A percentile compares a stretch with the other conserved stretches of the same genome.
Conservation (phyloP, 2,329 filamentous ascomycete genomes). For the Cryphonectria carpinicola region DNA sequence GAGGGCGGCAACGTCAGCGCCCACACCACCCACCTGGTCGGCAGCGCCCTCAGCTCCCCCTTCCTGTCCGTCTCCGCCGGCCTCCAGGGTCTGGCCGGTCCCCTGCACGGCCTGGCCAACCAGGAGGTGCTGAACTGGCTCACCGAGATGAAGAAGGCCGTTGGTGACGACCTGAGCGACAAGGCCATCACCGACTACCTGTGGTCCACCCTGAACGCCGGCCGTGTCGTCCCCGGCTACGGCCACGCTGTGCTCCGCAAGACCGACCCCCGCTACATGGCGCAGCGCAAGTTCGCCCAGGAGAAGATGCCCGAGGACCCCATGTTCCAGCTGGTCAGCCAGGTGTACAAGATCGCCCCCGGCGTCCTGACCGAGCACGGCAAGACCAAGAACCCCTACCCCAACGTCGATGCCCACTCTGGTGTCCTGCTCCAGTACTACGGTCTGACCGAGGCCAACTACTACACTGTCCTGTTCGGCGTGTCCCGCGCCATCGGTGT, state of each 20-base stretch:
- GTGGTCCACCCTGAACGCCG: slow-evolving; percentile 93
- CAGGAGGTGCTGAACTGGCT: slow-evolving; percentile 99
- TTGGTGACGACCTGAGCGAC: slow-evolving; percentile 95
- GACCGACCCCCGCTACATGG: slow-evolving; percentile 98
- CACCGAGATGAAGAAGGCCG: slow-evolving; percentile 94
- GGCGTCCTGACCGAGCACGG: slow-evolving; percentile 96
- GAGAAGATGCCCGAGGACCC: slow-evolving; percentile 93
- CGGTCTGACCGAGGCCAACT: slow-evolving; percentile 97
- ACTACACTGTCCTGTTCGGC: slow-evolving; percentile 99
- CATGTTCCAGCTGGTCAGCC: slow-evolving; percentile 99
- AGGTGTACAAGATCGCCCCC: slow-evolving; percentile 99
- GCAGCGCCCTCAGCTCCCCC: slow-evolving; percentile 93
- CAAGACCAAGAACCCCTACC: slow-evolving; percentile 99
- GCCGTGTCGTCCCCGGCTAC: slow-evolving; percentile 97
- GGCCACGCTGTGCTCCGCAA: slow-evolving; percentile 99
- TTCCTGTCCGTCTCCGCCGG: slow-evolving; percentile 96
- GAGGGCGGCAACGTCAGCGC: slow-evolving; percentile 99
- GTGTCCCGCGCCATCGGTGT: slow-evolving; percentile 98
- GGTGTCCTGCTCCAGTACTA: slow-evolving; percentile 99
- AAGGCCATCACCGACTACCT: slow-evolving; percentile 98
- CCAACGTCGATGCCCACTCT: slow-evolving; percentile 98
- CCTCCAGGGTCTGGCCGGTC: slow-evolving; percentile 96
- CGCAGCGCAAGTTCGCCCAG: slow-evolving; percentile 95
- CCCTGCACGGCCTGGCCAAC: slow-evolving; percentile 98
- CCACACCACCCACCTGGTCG: slow-evolving; percentile 98